phyloP scores from a whole-genome alignment of 305 asterid species.

The Petunia hybrid region DNA sequence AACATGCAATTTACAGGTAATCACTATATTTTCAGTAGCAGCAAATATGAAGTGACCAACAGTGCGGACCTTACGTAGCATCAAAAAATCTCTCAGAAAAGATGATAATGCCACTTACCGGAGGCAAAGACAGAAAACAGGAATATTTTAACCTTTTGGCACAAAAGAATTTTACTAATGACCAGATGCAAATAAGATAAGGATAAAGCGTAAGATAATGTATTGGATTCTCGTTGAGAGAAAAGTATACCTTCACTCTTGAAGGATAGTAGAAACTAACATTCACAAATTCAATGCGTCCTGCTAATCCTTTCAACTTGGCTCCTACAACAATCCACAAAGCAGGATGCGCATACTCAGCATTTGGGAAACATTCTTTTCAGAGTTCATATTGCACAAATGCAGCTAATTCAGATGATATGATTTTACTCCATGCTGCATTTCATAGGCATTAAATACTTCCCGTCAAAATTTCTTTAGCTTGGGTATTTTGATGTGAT shows the following conservation, averaged over 20 bases:
- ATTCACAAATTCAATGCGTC: slow-evolving; percentile 72
- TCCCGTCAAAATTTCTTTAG: slow-evolving; percentile 4
- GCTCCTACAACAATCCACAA: slow-evolving; percentile 58
- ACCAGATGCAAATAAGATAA: slow-evolving; percentile 14
- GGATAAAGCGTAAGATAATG: not conserved
- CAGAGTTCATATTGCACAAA: not conserved
- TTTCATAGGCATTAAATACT: slow-evolving; percentile 3
- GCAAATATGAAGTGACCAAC: slow-evolving; percentile 21
- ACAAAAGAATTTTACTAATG: not conserved
- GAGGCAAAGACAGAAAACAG: slow-evolving; percentile 18
- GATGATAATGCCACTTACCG: slow-evolving; percentile 15
- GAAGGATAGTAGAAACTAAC: slow-evolving; percentile 82
- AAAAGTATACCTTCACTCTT: slow-evolving; percentile 65
- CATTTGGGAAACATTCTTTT: slow-evolving; percentile 6
- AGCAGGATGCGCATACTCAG: slow-evolving; percentile 27
- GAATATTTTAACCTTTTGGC: not conserved
- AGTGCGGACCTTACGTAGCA: slow-evolving; percentile 2
- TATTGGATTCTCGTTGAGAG: slow-evolving; percentile 12
- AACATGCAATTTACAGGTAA: not conserved
- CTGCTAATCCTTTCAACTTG: slow-evolving; percentile 72
- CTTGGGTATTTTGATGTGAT: slow-evolving; percentile 13
- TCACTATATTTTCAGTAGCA: not conserved
- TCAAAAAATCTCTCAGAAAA: not conserved
- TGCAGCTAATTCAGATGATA: slow-evolving; percentile 18
- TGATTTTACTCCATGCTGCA: slow-evolving; percentile 19